Evolutionary conservation across 2,329 filamentous ascomycete species (phyloP).

Genomic region (Aspergillus puulaauensis): DNA sequence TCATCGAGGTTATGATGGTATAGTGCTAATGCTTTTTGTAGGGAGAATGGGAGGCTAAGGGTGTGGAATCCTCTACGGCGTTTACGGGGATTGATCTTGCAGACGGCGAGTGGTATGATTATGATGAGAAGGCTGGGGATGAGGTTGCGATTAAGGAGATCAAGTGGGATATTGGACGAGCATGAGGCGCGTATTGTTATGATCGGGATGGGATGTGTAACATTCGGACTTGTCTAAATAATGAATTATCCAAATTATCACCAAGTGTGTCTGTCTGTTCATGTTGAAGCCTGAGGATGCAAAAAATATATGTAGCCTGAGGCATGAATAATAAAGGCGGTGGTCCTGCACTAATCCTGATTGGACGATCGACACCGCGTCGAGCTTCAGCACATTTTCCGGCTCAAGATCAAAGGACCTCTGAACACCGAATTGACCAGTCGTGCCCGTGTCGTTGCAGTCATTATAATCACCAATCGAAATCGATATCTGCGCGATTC

Average conservation of each 20-base stretch:
- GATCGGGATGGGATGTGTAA: not conserved
- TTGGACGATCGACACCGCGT: constrained; percentile 21
- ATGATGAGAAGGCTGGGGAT: constrained; percentile 88
- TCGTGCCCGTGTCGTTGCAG: constrained; percentile 3
- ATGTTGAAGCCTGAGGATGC: not conserved
- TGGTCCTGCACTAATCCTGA: constrained; percentile 17
- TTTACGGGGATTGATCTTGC: constrained; percentile 78
- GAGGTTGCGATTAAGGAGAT: constrained; percentile 91
- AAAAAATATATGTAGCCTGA: not conserved
- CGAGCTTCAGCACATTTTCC: constrained; percentile 38
- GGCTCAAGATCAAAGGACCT: constrained; percentile 13
- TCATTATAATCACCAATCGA: not conserved
- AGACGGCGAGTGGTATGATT: constrained; percentile 97
- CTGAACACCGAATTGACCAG: constrained; percentile 11
- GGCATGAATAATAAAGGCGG: constrained; percentile 22
- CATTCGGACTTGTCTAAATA: constrained; percentile 15
- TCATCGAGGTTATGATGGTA: too few species aligned
- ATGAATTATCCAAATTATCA: not conserved
- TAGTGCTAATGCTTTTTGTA: constrained; percentile 34
- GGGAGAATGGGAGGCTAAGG: constrained; percentile 89
- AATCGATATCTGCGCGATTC: not conserved
- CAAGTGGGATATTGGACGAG: constrained; percentile 78
- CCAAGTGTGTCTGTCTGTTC: not conserved
- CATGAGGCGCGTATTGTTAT: constrained; percentile 46
- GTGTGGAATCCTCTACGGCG: constrained; percentile 74